Evolutionary conservation across 2,329 filamentous ascomycete genomes (phyloP).

Genomic region (Colletotrichum brevisporum): DNA sequence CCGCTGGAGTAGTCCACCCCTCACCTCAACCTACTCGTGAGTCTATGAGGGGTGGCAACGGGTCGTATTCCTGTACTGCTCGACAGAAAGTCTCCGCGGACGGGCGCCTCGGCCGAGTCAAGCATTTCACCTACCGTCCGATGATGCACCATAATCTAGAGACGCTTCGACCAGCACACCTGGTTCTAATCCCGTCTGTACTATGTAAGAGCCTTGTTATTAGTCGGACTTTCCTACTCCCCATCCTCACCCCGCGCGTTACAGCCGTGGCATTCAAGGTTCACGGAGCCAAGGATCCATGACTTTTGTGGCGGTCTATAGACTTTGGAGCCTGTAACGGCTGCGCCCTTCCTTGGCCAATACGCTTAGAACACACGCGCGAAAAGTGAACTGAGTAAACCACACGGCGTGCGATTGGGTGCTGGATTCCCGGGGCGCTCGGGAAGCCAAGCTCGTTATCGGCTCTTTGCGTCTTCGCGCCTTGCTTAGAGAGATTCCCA

Average conservation of each 20-base stretch:
- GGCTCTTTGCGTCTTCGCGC: background rate
- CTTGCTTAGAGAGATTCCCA: background rate
- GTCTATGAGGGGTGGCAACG: background rate
- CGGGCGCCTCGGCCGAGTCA: background rate
- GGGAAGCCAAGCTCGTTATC: conserved; percentile 15
- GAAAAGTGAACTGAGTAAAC: background rate
- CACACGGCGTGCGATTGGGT: background rate
- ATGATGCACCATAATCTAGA: background rate
- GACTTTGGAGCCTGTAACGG: conserved; percentile 20
- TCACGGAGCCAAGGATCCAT: background rate
- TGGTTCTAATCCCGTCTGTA: too few species aligned
- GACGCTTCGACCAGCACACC: background rate
- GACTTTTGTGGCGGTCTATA: background rate
- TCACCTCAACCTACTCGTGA: too few species aligned
- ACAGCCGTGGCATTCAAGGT: conserved; percentile 5
- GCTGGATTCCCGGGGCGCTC: background rate
- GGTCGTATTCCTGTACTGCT: conserved; percentile 10
- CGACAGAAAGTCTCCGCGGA: background rate
- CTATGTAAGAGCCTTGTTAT: background rate
- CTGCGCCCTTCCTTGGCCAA: conserved; percentile 1
- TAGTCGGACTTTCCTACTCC: background rate
- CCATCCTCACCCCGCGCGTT: background rate
- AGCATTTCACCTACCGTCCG: background rate
- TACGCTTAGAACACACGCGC: background rate
- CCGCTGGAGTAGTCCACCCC: conserved; percentile 3